phyloP scores from a whole-genome alignment of 352 stramenopile species.

The Blastocystis sp. region DNA sequence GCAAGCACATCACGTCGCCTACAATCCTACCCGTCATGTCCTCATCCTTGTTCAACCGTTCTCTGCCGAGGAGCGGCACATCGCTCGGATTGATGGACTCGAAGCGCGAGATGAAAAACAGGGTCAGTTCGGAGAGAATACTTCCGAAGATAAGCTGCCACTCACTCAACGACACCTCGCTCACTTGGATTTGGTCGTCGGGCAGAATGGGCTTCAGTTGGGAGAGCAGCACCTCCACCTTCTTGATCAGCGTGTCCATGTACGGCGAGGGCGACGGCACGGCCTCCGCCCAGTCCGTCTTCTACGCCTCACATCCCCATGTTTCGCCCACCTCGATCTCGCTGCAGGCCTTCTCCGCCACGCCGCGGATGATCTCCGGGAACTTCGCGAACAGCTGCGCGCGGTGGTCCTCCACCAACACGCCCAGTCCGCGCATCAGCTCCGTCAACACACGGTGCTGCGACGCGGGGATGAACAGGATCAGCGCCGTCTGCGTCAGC shows the following conservation, averaged over 20 bases:
- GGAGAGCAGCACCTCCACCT: conserved; percentile 28
- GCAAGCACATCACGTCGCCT: conserved; percentile 11
- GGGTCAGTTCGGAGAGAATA: conserved; percentile 33
- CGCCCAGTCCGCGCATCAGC: neutral
- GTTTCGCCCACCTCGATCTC: conserved; percentile 2
- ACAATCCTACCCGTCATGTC: conserved; percentile 21
- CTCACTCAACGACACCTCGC: no score
- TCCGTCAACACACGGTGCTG: conserved; percentile 22
- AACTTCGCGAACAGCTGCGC: conserved; percentile 36
- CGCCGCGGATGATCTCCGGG: conserved; percentile 27
- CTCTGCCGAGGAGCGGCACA: neutral
- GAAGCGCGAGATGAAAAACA: conserved; percentile 37
- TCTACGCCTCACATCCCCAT: neutral
- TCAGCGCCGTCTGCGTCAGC: conserved; percentile 17
- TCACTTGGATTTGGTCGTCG: conserved; percentile 46
- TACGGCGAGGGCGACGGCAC: conserved; percentile 15
- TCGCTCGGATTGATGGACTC: neutral
- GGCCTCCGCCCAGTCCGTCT: conserved; percentile 2
- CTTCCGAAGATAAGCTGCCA: conserved; percentile 3
- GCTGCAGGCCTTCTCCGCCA: conserved; percentile 30
- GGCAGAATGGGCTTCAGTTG: conserved; percentile 55
- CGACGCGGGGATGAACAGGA: conserved; percentile 8
- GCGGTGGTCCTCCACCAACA: conserved; percentile 8
- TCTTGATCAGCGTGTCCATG: conserved; percentile 49
- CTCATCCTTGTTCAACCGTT: neutral